Base-by-base conservation (phyloP, 352 stramenopile genomes). In the Phytopythium vexans region DNA sequence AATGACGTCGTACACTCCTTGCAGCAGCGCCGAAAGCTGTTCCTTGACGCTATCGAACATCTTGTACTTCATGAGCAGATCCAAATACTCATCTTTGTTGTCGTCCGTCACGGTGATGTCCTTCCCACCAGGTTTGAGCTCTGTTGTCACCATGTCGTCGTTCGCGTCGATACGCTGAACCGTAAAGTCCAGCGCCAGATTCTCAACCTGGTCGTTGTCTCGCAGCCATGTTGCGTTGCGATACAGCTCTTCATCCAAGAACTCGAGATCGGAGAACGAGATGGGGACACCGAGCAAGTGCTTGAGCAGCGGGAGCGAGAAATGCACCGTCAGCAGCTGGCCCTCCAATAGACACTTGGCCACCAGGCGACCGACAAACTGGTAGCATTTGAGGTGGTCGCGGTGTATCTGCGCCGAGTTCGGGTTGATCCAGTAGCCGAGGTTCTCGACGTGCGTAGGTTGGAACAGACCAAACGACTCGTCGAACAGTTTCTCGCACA, bases 51-150 rank as follows among this genome's bases (percentile, higher is more conserved):
- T 90, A 52, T 94, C 86, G 31, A 98, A 92, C 74, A 99, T 88
- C 34, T 97, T 79, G 74, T 96, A 96, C 54, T 96, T 89, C 31
- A 98, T 83, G 46, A 98, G 83, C n/a, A 96, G 68, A 36, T 95
- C 70, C 11, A 99, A 76, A 71, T 98, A 99, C 64, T 98, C 90
- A 42, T 97, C 78, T 52, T 96, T 97, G 74, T 98, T 99, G 11
- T 83, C 82, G 27, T 89, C 88, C 10, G 95, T 98, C 14, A 99
- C 94, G 1, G 74, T 27, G 33, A 98, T 90, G 54, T 97, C 72
- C n/a, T 71, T 75, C 6, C 97, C 97, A 34, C 82, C 85, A 15
- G 82, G 82, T 66, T 96, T 97, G 39, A 99, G 83, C 48, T 98
- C 95, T 14, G 79, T 70, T 9, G 75, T 88, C 33, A 86, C 56